Percentiles rank a stretch among this genome's conserved stretches.
These are phyloP conservation scores for Neophaeococcomyces aloes DNA, from an alignment of 2,329 filamentous ascomycete genomes.

Conservation along the genomic window DNA sequence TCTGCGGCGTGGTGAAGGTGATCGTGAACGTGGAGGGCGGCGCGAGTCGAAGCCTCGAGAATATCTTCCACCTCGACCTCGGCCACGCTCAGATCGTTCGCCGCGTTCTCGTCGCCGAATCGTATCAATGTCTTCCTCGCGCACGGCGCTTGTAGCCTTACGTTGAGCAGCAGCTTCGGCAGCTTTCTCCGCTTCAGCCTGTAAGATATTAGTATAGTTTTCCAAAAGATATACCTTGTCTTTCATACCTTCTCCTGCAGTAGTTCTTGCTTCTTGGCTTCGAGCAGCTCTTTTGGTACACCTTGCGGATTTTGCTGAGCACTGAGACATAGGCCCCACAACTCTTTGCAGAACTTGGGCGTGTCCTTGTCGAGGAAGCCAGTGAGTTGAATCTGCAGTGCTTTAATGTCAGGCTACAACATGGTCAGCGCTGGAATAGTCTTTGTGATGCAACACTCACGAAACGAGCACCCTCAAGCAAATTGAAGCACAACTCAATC, in stretches of 20 bases:
- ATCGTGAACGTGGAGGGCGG: constrained; percentile 40
- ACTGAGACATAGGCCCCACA: constrained; percentile 86
- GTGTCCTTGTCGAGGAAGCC: constrained; percentile 94
- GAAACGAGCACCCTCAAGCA: constrained; percentile 62
- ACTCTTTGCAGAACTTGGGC: constrained; percentile 75
- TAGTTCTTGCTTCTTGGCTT: constrained; percentile 91
- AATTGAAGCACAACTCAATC: constrained; percentile 66
- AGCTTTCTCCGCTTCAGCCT: constrained; percentile 40
- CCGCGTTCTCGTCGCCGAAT: constrained; percentile 48
- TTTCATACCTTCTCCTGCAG: constrained; percentile 75
- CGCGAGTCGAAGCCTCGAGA: constrained; percentile 40
- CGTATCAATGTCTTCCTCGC: constrained; percentile 59
- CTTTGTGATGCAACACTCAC: constrained; percentile 43
- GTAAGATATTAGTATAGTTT: constrained; percentile 4
- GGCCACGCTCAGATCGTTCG: constrained; percentile 28
- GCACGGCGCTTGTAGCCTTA: constrained; percentile 32
- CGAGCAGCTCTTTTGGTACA: constrained; percentile 84
- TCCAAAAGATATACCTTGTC: too few relatives aligned
- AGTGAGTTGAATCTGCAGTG: constrained; percentile 84
- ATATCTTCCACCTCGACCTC: constrained; percentile 25
- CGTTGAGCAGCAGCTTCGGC: constrained; percentile 41
- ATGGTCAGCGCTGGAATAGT: constrained; percentile 3
- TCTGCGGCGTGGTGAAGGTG: constrained; percentile 41
- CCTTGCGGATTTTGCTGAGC: constrained; percentile 81
- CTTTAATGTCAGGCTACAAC: constrained; percentile 81